Evolutionary conservation across 1,139 yeast species (phyloP).

Genomic region (Zygoascus hellenicus): DNA sequence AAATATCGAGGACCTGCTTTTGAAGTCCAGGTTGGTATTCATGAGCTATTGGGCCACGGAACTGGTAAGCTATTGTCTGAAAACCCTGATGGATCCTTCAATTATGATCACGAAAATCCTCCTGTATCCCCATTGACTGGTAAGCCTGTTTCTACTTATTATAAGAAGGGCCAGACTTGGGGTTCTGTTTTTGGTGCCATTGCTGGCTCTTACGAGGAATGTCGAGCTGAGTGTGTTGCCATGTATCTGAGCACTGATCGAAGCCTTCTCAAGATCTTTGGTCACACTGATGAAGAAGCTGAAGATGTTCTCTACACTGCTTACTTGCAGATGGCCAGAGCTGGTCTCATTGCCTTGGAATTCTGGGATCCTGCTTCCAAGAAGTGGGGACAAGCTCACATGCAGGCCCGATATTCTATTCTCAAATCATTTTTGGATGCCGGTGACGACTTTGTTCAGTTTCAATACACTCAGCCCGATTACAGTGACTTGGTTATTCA

Average conservation of each 20-base stretch:
- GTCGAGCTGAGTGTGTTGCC: conserved; percentile 89
- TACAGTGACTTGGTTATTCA: conserved; percentile 55
- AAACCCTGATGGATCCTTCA: conserved; percentile 55
- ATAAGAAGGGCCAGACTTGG: conserved; percentile 83
- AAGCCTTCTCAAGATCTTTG: conserved; percentile 66
- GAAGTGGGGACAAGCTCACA: conserved; percentile 95
- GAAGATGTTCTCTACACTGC: conserved; percentile 61
- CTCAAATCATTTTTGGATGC: conserved; percentile 70
- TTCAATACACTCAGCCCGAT: conserved; percentile 45
- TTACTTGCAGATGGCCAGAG: conserved; percentile 77
- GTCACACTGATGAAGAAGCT: conserved; percentile 54
- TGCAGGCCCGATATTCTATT: conserved; percentile 87
- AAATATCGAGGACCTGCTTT: conserved; percentile 77
- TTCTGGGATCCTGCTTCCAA: conserved; percentile 76
- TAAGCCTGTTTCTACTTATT: conserved; percentile 58
- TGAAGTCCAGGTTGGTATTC: conserved; percentile 90
- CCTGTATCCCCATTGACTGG: conserved; percentile 51
- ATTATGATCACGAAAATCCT: conserved; percentile 59
- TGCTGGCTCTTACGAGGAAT: conserved; percentile 86
- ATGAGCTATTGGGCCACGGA: conserved; percentile 89
- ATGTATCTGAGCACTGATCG: conserved; percentile 68
- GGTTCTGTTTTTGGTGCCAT: conserved; percentile 74
- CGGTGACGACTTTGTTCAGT: conserved; percentile 50
- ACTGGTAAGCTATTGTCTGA: conserved; percentile 76
- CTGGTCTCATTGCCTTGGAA: conserved; percentile 76